Evolutionary conservation across 495 filamentous ascomycete species (phyloP).

Genomic region (Daldinia caldariorum): DNA sequence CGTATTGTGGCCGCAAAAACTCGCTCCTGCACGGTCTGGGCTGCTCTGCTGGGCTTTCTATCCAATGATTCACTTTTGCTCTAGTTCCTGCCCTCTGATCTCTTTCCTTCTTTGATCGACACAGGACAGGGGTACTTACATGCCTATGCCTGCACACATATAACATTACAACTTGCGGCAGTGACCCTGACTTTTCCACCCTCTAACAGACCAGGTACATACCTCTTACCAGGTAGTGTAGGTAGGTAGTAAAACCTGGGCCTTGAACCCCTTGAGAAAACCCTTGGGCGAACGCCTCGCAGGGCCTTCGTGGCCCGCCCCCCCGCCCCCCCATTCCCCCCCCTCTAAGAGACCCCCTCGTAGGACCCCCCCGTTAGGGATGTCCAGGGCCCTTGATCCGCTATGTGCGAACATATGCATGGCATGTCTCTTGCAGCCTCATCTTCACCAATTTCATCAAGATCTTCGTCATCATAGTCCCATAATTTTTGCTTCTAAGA

Average conservation of each 20-base stretch:
- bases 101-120: conserved; percentile 31
- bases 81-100: conserved; percentile 32
- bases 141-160: neutral
- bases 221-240: too few species aligned
- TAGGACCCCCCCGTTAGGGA: conserved; percentile 19
- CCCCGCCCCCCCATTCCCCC: too few species aligned
- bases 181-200: conserved; percentile 34
- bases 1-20: conserved; percentile 41
- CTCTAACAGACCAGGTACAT: conserved; percentile 14
- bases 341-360: neutral
- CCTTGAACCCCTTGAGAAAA: conserved; percentile 9
- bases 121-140: conserved; percentile 21
- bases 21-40: conserved; percentile 29
- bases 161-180: conserved; percentile 21
- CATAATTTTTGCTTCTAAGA: conserved; percentile 26
- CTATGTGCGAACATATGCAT: conserved; percentile 42
- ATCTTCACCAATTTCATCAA: conserved; percentile 33
- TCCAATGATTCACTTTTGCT: conserved; percentile 35
- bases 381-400: conserved; percentile 29
- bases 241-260: neutral
- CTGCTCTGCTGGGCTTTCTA: conserved; percentile 6
- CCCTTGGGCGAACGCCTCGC: conserved; percentile 6
- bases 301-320: neutral
- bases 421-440: conserved; percentile 42
- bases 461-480: conserved; percentile 39